Percentiles rank a stretch among this genome's conserved stretches.
Evolutionary conservation across 176 grass and related monocot species (phyloP).

Genomic region (Areca catechu): DNA sequence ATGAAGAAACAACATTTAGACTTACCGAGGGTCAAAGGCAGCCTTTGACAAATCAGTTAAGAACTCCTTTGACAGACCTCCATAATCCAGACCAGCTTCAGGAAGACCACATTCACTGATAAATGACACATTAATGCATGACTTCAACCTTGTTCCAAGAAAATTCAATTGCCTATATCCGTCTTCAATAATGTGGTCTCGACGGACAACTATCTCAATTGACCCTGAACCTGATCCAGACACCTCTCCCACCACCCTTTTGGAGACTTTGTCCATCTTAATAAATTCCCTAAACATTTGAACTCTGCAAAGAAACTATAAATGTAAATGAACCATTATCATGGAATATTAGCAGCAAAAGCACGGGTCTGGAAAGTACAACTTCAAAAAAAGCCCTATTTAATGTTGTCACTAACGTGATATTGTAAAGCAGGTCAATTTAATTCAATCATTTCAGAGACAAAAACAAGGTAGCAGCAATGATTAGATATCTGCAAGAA

Average conservation of each 20-base stretch:
- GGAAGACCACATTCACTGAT: constrained; percentile 91
- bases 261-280: constrained; percentile 64
- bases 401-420: too few species aligned
- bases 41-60: constrained; percentile 88
- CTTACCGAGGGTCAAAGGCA: constrained; percentile 83
- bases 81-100: constrained; percentile 96
- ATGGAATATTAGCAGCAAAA: neutral
- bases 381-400: too few species aligned
- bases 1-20: constrained; percentile 4
- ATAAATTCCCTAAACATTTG: constrained; percentile 96
- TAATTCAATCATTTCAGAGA: too few species aligned
- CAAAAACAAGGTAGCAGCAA: too few species aligned
- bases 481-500: too few species aligned
- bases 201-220: constrained; percentile 76
- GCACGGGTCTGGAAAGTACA: too few species aligned
- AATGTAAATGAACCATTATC: constrained; percentile 9
- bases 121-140: constrained; percentile 91
- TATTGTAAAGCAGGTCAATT: too few species aligned
- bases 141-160: constrained; percentile 73
- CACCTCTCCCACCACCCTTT: constrained; percentile 46
- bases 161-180: constrained; percentile 79
- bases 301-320: constrained; percentile 49
- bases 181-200: constrained; percentile 89
- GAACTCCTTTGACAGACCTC: constrained; percentile 92
- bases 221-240: constrained; percentile 60